Evolutionary conservation across 1,284 basidiomycete species (phyloP).

Genomic region (Marasmius tenuissimus): DNA sequence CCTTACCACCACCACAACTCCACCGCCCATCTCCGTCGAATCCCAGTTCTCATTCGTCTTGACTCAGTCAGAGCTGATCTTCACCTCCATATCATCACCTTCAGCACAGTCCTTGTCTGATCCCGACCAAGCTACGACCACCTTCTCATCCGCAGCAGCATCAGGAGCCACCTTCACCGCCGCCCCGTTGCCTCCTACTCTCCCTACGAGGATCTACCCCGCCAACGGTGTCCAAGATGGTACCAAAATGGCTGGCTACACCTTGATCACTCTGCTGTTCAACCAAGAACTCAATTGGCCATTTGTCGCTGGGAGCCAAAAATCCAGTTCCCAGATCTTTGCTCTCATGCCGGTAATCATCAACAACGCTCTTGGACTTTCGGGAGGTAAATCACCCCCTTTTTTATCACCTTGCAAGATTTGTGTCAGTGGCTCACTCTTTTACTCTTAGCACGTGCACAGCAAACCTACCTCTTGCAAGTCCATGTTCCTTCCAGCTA

Average conservation of each 20-base stretch:
- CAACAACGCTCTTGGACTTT: constrained; percentile 44
- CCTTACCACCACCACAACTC: constrained; percentile 10
- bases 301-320: constrained; percentile 51
- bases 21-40: constrained; percentile 25
- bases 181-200: constrained; percentile 51
- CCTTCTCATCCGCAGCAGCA: constrained; percentile 22
- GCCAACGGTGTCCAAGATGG: constrained; percentile 24
- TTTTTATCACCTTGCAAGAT: background rate
- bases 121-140: constrained; percentile 55
- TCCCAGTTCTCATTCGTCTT: constrained; percentile 37
- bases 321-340: constrained; percentile 64
- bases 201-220: constrained; percentile 66
- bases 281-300: constrained; percentile 57
- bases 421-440: constrained; percentile 1
- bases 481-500: constrained; percentile 61
- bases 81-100: constrained; percentile 30
- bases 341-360: constrained; percentile 55
- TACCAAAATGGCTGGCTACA: constrained; percentile 36
- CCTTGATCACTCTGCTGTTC: constrained; percentile 60
- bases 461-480: constrained; percentile 58
- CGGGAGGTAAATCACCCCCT: constrained; percentile 37
- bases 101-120: constrained; percentile 39
- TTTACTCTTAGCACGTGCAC: constrained; percentile 28
- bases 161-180: constrained; percentile 25
- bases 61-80: constrained; percentile 44